These are phyloP conservation scores for Erodium moschatum DNA, from an alignment of 441 rosid species.

Conservation along the genomic window DNA sequence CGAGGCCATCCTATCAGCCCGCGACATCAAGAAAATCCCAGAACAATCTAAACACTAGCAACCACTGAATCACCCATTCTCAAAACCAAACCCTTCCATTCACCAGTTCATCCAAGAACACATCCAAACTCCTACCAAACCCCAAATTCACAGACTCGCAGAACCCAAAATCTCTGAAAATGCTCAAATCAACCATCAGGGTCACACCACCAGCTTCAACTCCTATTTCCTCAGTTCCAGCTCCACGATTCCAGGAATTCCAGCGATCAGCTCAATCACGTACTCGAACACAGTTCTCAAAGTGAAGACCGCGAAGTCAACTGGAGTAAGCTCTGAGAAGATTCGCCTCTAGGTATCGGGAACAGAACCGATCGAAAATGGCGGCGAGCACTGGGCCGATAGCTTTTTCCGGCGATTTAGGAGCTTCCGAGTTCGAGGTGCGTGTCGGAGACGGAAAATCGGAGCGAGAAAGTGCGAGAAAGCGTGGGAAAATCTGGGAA, in stretches of 20 bases:
- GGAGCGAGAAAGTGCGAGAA: conserved; percentile 24
- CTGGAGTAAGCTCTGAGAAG: conserved; percentile 12
- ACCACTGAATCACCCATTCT: conserved; percentile 26
- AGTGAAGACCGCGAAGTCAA: conserved; percentile 5
- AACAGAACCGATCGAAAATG: conserved; percentile 1
- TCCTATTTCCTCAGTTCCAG: conserved; percentile 19
- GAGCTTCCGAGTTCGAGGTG: conserved; percentile 10
- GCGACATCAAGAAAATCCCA: conserved; percentile 29
- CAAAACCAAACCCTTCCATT: conserved; percentile 30
- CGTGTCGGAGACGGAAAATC: conserved; percentile 23
- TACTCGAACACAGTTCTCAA: neutral
- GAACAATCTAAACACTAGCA: conserved; percentile 18
- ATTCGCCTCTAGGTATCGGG: conserved; percentile 3
- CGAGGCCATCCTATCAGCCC: conserved; percentile 72
- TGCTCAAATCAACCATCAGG: conserved; percentile 29
- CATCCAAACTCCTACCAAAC: conserved; percentile 21
- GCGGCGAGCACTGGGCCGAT: neutral
- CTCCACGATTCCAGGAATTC: neutral
- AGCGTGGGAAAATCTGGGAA: conserved; percentile 30
- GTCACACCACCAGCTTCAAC: conserved; percentile 16
- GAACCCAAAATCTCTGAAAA: conserved; percentile 12
- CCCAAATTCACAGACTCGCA: conserved; percentile 32
- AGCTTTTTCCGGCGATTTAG: neutral
- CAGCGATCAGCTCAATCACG: neutral
- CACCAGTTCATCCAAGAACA: conserved; percentile 21